These are phyloP conservation scores for Cercophora newfieldiana DNA, from an alignment of 495 filamentous ascomycete species.

Conservation along the genomic window DNA sequence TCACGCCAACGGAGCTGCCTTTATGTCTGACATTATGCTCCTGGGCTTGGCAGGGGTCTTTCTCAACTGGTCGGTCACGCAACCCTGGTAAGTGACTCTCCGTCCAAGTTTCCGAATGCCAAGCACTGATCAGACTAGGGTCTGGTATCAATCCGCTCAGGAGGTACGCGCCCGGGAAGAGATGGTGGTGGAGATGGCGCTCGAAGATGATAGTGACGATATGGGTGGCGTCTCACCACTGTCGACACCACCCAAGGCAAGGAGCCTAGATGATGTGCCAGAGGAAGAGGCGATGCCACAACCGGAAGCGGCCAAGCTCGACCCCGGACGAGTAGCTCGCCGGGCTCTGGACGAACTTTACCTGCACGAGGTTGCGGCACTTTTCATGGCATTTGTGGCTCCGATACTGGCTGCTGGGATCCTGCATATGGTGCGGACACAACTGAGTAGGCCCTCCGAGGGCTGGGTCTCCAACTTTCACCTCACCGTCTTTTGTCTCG, in stretches of 20 bases:
- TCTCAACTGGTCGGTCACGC: slow-evolving; percentile 87
- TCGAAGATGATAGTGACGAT: slow-evolving; percentile 46
- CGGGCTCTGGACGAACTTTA: slow-evolving; percentile 65
- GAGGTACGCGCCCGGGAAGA: slow-evolving; percentile 52
- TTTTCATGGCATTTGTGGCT: slow-evolving; percentile 75
- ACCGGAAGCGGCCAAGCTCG: background rate
- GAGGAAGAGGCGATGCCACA: slow-evolving; percentile 32
- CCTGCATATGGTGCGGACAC: slow-evolving; percentile 70
- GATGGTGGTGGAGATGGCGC: slow-evolving; percentile 45
- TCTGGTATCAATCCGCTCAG: slow-evolving; percentile 88
- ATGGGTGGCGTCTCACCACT: slow-evolving; percentile 16
- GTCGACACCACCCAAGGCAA: slow-evolving; percentile 21
- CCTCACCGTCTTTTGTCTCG: slow-evolving; percentile 88
- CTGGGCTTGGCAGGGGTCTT: slow-evolving; percentile 78
- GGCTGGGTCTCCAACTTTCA: slow-evolving; percentile 89
- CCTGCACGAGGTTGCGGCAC: slow-evolving; percentile 69
- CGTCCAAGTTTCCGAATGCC: background rate
- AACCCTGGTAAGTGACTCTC: slow-evolving; percentile 71
- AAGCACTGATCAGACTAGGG: slow-evolving; percentile 50
- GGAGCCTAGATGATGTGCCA: slow-evolving; percentile 41
- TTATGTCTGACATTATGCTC: slow-evolving; percentile 83
- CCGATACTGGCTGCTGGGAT: slow-evolving; percentile 77
- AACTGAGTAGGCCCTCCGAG: slow-evolving; percentile 79
- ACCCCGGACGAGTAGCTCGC: slow-evolving; percentile 16
- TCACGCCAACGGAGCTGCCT: slow-evolving; percentile 76